Conservation (phyloP, 345 rosid genomes). For the Odontarrhena argentea region DNA sequence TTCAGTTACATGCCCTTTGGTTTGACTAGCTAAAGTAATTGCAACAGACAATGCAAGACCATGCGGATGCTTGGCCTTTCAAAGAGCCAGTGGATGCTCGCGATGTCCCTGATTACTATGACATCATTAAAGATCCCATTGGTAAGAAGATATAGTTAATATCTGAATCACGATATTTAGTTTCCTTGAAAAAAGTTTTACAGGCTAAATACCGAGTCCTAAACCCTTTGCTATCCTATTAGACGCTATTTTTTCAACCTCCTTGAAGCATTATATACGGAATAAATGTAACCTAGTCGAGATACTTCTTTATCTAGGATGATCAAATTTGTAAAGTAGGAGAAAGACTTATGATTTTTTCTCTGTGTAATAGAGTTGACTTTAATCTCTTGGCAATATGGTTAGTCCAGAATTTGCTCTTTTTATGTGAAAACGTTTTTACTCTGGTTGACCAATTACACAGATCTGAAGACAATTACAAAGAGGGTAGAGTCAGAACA, state of each 20-base stretch:
- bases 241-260: not conserved
- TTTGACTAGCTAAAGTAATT: constrained; percentile 31
- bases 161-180: not conserved
- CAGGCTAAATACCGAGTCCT: not conserved
- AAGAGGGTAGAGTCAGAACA: constrained; percentile 96
- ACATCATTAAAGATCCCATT: constrained; percentile 96
- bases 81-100: constrained; percentile 94
- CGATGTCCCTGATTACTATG: constrained; percentile 98
- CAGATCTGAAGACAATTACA: constrained; percentile 90
- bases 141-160: constrained; percentile 55
- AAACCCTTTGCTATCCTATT: not conserved
- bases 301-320: not conserved
- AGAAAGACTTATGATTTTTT: not conserved
- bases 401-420: not conserved
- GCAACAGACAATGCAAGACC: constrained; percentile 90
- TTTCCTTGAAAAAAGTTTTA: not conserved
- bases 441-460: constrained; percentile 12
- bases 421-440: not conserved
- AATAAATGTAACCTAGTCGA: constrained; percentile 1
- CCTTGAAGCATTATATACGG: not conserved
- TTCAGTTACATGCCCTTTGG: constrained; percentile 1
- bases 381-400: not conserved
- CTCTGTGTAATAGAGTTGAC: not conserved
- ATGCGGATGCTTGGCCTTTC: constrained; percentile 97
- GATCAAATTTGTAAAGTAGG: not conserved